Base-by-base conservation (phyloP, 2,329 filamentous ascomycete species). In the Sclerotinia spermophila region DNA sequence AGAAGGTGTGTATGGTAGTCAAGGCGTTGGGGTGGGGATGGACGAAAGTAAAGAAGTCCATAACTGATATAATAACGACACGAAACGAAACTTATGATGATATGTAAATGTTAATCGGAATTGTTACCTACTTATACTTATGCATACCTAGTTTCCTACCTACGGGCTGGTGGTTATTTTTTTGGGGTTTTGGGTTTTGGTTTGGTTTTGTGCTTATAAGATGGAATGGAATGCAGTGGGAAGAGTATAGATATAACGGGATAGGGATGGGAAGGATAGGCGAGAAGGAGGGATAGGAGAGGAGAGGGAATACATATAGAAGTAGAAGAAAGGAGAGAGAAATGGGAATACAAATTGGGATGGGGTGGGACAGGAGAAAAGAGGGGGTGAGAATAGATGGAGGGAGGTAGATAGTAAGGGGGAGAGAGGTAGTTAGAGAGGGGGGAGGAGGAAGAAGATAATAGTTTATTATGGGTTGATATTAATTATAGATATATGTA, bases 41-140 rank as follows among this genome's bases (percentile, higher is more conserved):
- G 48, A 53, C 2, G n/a, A 27, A 53, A 17, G n/a, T 30, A 17
- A 3, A 27, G 48, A 53, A 27, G n/a, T 53, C n/a, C 48, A 24
- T 5, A n/a, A 30, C n/a, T 53, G 24, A 38, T 45, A 45, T 48
- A 51, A 51, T 51, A 27, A 64, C 30, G 61, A 64, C 24, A n/a
- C 33, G 61, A 64, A 59, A 64, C 44, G 61, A 64, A 51, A 45
- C 5, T 64, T 38, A 48, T 64, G 61, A 64, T 64, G 44, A 51
- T n/a, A 64, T 51, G 30, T 64, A 64, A 64, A 51, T 53, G n/a
- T 64, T 59, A 59, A 38, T 48, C 44, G n/a, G n/a, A 64, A 38
- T 38, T n/a, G n/a, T n/a, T n/a, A n/a, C n/a, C n/a, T 21, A 48
- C 21, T 2, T 48, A 6, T 45, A 45, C 19, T 7, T 45, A 21